Evolutionary conservation across 306 rosid genomes (phyloP).

Genomic region (Acacia confusa): DNA sequence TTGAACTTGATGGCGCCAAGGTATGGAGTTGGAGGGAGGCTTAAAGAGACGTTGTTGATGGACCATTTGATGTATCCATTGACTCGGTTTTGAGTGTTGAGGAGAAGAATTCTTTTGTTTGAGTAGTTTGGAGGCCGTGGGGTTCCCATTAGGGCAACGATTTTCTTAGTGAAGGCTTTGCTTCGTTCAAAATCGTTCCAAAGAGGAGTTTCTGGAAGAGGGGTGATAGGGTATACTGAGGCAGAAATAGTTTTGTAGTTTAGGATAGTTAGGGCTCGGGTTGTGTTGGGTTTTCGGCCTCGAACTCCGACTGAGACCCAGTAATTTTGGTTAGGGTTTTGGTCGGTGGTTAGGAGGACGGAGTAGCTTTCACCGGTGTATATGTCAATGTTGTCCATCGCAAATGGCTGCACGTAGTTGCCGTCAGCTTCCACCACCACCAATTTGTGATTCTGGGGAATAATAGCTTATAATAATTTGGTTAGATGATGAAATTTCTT

Average conservation of each 20-base stretch:
- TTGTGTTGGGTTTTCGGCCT: slow-evolving; percentile 63
- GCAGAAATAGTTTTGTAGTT: slow-evolving; percentile 57
- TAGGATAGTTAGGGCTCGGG: slow-evolving; percentile 58
- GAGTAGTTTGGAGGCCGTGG: slow-evolving; percentile 53
- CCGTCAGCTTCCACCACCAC: slow-evolving; percentile 89
- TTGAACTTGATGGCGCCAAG: slow-evolving; percentile 46
- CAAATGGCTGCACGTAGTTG: slow-evolving; percentile 70
- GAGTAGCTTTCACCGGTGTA: slow-evolving; percentile 89
- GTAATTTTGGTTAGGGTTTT: slow-evolving; percentile 65
- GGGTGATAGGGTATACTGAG: slow-evolving; percentile 58
- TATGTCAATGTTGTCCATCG: slow-evolving; percentile 63
- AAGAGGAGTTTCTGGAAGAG: slow-evolving; percentile 61
- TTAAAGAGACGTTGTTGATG: slow-evolving; percentile 65
- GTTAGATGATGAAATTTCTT: not conserved
- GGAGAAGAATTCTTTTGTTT: slow-evolving; percentile 55
- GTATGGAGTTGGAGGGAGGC: slow-evolving; percentile 69
- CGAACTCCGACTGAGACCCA: slow-evolving; percentile 74
- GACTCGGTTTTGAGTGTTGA: slow-evolving; percentile 71
- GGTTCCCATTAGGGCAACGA: slow-evolving; percentile 59
- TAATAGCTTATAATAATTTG: not conserved
- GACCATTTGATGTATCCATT: slow-evolving; percentile 73
- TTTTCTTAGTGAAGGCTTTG: slow-evolving; percentile 55
- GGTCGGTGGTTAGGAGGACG: slow-evolving; percentile 64
- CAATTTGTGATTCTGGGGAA: slow-evolving; percentile 68
- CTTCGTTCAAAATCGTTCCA: slow-evolving; percentile 67